Base-by-base conservation (phyloP, 768 basidiomycete species). In the Naganishia onofrii region DNA sequence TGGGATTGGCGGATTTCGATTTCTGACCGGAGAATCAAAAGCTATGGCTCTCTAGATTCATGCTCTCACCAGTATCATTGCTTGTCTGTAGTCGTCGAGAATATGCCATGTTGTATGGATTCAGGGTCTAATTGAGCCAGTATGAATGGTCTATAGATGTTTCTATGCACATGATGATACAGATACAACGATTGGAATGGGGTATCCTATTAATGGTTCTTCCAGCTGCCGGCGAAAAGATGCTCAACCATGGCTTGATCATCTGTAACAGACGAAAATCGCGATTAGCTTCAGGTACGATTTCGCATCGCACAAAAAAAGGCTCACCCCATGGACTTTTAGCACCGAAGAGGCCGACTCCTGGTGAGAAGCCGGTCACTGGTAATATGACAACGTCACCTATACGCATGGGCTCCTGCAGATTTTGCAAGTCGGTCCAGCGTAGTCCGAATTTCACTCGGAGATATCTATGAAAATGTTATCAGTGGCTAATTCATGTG, bases 301-400 rank as follows among this genome's bases (percentile, higher is more conserved):
- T 7, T 19, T 32, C 23, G 10, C 15, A 36, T 21, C 42, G 42
- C 42, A 42, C 13, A 17, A 15, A 42, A 21, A 21, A 36, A 1
- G 0, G 74, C 78, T 74, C 53, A 79, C 78, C 65, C 54, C 55
- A 73, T n/a, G 64, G 19, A 13, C 28, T 28, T 51, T 74, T 67
- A 2, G 78, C 68, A 3, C 77, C 77, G 57, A 79, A 79, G 42
- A 77, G 76, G 19, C 78, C 76, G 6, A 81, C 78, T 9, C 79
- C 79, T 5, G 79, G 79, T 21, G 74, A 76, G 68, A 81, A 81
- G 10, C 79, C 79, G n/a, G 79, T 81, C 13, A 79, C 77, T 63
- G 82, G 81, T 10, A 84, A 72, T 12, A 84, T 74, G 7, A 82
- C 75, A 23, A 83, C 75, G 44, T 83, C 83, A 3, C 77, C 82